These are phyloP conservation scores for Sugiyamaella novakii DNA, from an alignment of 1,139 yeast species.

Conservation along the genomic window DNA sequence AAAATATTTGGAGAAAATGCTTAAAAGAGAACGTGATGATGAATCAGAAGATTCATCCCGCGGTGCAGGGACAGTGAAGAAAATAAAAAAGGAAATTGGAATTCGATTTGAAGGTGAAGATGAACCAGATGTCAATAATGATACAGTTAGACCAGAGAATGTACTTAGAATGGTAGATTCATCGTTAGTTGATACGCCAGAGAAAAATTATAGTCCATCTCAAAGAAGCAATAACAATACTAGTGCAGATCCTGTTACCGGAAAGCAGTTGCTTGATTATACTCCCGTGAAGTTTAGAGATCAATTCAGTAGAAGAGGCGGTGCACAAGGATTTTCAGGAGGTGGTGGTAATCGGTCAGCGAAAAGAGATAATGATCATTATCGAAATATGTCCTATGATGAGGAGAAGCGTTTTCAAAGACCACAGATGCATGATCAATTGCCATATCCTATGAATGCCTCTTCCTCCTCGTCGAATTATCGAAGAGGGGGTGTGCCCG, in stretches of 20 bases:
- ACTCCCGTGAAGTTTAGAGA: constrained; percentile 17
- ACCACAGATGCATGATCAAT: background rate
- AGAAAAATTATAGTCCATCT: constrained; percentile 19
- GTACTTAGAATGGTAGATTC: constrained; percentile 47
- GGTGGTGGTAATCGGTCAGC: background rate
- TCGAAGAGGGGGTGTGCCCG: background rate
- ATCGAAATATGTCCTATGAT: background rate
- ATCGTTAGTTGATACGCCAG: constrained; percentile 45
- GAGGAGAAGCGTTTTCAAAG: background rate
- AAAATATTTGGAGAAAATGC: constrained; percentile 24
- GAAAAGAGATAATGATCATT: background rate
- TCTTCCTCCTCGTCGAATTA: background rate
- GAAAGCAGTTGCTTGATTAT: constrained; percentile 12
- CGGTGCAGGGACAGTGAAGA: constrained; percentile 24
- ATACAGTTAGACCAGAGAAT: constrained; percentile 41
- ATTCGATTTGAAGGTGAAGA: constrained; percentile 34
- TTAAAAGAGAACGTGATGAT: constrained; percentile 31
- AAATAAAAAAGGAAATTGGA: constrained; percentile 32
- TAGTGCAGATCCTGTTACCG: constrained; percentile 10
- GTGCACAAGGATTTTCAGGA: background rate
- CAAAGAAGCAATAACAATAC: background rate
- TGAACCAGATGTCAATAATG: constrained; percentile 36
- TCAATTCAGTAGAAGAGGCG: constrained; percentile 5
- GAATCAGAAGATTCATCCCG: constrained; percentile 28
- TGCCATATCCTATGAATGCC: background rate